phyloP scores from a whole-genome alignment of 2,329 filamentous ascomycete species.

The Aureobasidium sp. region DNA sequence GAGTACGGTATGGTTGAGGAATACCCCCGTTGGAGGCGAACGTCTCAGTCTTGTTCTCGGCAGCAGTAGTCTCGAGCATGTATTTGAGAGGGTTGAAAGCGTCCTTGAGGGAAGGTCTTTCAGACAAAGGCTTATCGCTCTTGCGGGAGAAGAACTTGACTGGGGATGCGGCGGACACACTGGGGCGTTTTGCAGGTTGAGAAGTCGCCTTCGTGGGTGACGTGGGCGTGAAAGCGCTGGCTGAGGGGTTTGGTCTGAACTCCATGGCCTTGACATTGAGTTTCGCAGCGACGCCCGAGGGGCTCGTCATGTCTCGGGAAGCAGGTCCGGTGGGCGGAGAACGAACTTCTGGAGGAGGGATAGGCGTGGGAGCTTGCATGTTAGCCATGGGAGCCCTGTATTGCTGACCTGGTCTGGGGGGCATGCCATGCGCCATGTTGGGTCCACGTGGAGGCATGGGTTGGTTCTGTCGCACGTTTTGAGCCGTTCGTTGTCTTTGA shows the following conservation, averaged over 20 bases:
- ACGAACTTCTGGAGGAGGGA: constrained; percentile 12
- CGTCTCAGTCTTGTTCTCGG: constrained; percentile 48
- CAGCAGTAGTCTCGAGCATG: constrained; percentile 54
- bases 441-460: constrained; percentile 12
- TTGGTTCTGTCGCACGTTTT: neutral
- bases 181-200: constrained; percentile 27
- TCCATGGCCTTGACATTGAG: constrained; percentile 62
- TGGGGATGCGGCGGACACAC: constrained; percentile 28
- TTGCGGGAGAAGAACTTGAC: constrained; percentile 60
- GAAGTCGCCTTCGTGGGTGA: constrained; percentile 45
- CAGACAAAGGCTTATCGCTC: constrained; percentile 58
- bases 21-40: constrained; percentile 76
- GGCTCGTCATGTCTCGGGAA: constrained; percentile 43
- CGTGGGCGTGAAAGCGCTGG: constrained; percentile 72
- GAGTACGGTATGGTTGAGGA: constrained; percentile 74
- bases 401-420: constrained; percentile 3
- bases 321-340: constrained; percentile 64
- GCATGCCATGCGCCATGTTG: neutral
- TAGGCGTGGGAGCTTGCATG: constrained; percentile 10
- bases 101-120: constrained; percentile 48
- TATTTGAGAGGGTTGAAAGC: constrained; percentile 62
- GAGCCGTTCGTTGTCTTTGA: constrained; percentile 13
- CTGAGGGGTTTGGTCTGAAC: constrained; percentile 79
- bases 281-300: constrained; percentile 47
- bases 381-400: constrained; percentile 3